A percentile compares a stretch with the other conserved stretches of the same genome.
These are phyloP conservation scores for Salvia rosmarinus DNA, from an alignment of 257 asterid genomes.

Conservation along the genomic window DNA sequence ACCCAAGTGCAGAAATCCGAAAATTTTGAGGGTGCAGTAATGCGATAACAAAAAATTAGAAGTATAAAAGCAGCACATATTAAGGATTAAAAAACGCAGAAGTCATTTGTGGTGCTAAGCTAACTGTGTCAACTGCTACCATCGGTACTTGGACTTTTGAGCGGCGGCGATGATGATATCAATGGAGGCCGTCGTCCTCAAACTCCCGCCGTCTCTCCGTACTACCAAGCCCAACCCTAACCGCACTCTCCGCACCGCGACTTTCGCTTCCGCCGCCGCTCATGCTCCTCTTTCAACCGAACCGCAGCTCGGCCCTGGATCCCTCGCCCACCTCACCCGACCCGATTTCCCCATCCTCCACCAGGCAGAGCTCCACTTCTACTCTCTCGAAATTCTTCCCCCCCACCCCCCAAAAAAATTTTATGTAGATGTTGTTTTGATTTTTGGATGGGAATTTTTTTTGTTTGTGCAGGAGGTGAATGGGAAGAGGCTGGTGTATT, in stretches of 20 bases:
- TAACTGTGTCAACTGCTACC: background rate
- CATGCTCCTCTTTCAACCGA: conserved; percentile 43
- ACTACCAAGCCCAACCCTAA: conserved; percentile 37
- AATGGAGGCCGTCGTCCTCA: conserved; percentile 61
- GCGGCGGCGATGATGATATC: conserved; percentile 46
- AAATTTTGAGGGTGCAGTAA: too few species aligned
- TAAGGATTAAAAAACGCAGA: too few species aligned
- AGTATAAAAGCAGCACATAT: too few species aligned
- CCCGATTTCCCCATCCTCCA: conserved; percentile 91
- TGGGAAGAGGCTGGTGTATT: conserved; percentile 83
- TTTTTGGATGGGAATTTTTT: background rate
- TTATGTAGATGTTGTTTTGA: background rate
- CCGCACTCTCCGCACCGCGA: conserved; percentile 43
- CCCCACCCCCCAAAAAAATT: too few species aligned
- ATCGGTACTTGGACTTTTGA: background rate
- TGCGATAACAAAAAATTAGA: background rate
- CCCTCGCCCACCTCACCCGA: conserved; percentile 73
- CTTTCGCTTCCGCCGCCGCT: conserved; percentile 53
- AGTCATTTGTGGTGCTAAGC: too few species aligned
- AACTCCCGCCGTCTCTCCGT: conserved; percentile 59
- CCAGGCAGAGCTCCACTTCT: conserved; percentile 52
- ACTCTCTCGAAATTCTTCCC: background rate
- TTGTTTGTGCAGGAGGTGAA: conserved; percentile 70
- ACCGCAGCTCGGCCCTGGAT: conserved; percentile 59
- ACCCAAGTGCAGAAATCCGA: too few species aligned